These are phyloP conservation scores for Cucurbitaria berberidis DNA, from an alignment of 2,329 filamentous ascomycete genomes.

Conservation along the genomic window DNA sequence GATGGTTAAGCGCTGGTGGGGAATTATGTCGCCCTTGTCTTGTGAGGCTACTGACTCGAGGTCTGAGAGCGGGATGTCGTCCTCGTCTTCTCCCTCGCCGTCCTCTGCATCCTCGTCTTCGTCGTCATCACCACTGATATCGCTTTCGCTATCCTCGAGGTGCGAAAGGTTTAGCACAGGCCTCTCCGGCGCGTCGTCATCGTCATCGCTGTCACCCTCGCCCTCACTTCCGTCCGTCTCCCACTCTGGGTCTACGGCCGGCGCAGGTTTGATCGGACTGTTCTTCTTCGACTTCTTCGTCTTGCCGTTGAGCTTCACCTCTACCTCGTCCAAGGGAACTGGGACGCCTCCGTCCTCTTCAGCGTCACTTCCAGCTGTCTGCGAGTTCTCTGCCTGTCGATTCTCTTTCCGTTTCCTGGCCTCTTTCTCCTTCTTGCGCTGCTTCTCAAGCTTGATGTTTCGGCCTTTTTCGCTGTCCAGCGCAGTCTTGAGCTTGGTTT, in stretches of 20 bases:
- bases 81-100: conserved; percentile 74
- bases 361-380: conserved; percentile 19
- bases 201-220: conserved; percentile 47
- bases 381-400: conserved; percentile 1
- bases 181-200: conserved; percentile 36
- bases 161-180: conserved; percentile 36
- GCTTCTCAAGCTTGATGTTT: conserved; percentile 78
- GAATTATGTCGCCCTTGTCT: conserved; percentile 84
- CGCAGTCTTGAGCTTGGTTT: conserved; percentile 63
- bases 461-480: conserved; percentile 65
- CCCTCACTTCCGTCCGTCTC: conserved; percentile 45
- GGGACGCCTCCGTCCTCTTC: conserved; percentile 39
- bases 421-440: conserved; percentile 21
- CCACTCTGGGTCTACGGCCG: conserved; percentile 35
- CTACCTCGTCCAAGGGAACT: conserved; percentile 37
- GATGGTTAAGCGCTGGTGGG: conserved; percentile 92
- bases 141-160: conserved; percentile 51
- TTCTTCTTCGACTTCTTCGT: conserved; percentile 41
- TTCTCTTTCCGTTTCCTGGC: conserved; percentile 14
- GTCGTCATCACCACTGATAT: conserved; percentile 45
- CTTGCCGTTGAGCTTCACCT: conserved; percentile 37
- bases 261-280: conserved; percentile 36
- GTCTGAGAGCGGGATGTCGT: conserved; percentile 89
- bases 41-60: conserved; percentile 78
- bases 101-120: conserved; percentile 57